Evolutionary conservation across 83 land plant genomes (phyloP).

Genomic region (Picea abies): DNA sequence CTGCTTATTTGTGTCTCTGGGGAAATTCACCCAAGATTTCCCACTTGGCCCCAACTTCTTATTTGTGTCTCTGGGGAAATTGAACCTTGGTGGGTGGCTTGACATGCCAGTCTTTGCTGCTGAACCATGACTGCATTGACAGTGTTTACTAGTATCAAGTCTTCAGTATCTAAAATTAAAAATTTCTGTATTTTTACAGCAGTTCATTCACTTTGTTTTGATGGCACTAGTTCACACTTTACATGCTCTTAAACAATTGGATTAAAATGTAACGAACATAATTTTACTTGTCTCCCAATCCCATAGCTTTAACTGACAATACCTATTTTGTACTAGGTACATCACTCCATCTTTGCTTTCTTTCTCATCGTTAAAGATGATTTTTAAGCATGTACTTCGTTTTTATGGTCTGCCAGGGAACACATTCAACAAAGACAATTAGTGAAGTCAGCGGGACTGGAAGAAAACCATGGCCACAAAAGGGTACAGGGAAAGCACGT

Average conservation of each 20-base stretch:
- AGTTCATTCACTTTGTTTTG: background rate
- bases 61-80: no score
- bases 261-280: conserved; percentile 4
- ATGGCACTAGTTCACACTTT: background rate
- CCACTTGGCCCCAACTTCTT: no score
- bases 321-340: background rate
- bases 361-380: background rate
- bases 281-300: background rate
- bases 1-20: no score
- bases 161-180: background rate
- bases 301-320: background rate
- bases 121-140: no score
- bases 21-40: no score
- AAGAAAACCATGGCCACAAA: conserved; percentile 84
- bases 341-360: background rate
- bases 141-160: background rate
- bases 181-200: background rate
- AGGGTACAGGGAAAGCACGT: conserved; percentile 93
- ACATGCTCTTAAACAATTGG: background rate
- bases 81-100: no score
- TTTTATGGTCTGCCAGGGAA: conserved; percentile 67
- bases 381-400: background rate
- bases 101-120: no score
- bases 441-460: conserved; percentile 98
- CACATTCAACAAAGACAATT: conserved; percentile 94